Base-by-base conservation (phyloP, 306 rosid species). In the Vigna hirtella region DNA sequence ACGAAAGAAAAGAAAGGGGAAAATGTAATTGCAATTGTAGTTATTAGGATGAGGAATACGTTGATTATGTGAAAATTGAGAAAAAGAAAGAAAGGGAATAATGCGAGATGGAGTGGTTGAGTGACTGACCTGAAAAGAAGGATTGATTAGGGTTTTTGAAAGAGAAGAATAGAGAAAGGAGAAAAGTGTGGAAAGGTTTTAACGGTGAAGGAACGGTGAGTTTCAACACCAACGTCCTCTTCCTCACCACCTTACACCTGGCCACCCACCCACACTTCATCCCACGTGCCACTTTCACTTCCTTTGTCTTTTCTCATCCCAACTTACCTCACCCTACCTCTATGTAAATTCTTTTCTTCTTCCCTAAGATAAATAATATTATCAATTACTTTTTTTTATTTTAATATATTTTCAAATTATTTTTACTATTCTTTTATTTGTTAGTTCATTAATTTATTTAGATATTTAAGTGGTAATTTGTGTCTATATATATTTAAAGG, bases 181-280 rank as follows among this genome's bases (percentile, higher is more conserved):
- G 70, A 64, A 36, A 38, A 64, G 70, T 17, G 50, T 64, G 70
- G 49, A 64, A 38, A 20, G 15, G 24, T 62, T 62, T 62, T 62
- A 64, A 36, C 49, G 50, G 51, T 38, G 32, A 9, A 16, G 24
- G 40, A 80, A 82, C 85, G 73, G 66, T 70, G 78, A 43, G 73
- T 36, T 73, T 77, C 73, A 72, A 65, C 78, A 69, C 74, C 71
- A 34, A 17, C 52, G 62, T 51, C 63, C 70, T 52, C 28, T 50
- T 43, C 63, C 28, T 22, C 53, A 17, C 15, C 32, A 18, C 47
- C 38, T 9, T 42, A 52, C 86, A 81, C 86, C 83, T 84, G 88
- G 76, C 79, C 22, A 2, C 3, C 13, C 20, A 5, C 1, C 7
- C 34, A 64, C 72, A 68, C 72, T 64, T 13, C 14, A 34, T 69